phyloP scores from a whole-genome alignment of 768 basidiomycete genomes.

The Naganishia vishniacii region DNA sequence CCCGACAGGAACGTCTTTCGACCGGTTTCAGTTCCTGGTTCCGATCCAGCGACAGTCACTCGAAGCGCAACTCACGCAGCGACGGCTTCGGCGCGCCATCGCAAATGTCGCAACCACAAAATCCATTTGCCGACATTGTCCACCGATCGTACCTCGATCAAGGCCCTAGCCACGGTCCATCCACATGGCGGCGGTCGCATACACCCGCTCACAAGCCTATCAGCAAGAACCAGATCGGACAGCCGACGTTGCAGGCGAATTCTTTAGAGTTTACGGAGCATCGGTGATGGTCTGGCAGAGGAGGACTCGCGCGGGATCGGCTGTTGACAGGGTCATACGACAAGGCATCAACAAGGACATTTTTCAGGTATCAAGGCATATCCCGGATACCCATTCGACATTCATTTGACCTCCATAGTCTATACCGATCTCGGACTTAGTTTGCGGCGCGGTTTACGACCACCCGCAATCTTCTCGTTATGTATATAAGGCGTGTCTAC shows the following conservation, averaged over 20 bases:
- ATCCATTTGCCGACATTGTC: conserved; percentile 46
- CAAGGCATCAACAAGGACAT: conserved; percentile 11
- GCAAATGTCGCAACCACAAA: conserved; percentile 33
- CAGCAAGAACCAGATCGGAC: conserved; percentile 44
- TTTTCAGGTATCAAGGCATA: neutral
- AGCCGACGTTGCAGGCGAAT: conserved; percentile 43
- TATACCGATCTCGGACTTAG: neutral
- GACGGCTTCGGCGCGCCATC: conserved; percentile 34
- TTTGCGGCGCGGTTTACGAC: neutral
- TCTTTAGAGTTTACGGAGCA: conserved; percentile 46
- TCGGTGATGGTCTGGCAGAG: conserved; percentile 5
- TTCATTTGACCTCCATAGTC: neutral
- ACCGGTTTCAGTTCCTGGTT: conserved; percentile 30
- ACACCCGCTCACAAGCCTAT: conserved; percentile 26
- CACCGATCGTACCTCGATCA: conserved; percentile 39
- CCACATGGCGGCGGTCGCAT: conserved; percentile 12
- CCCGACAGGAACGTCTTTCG: neutral
- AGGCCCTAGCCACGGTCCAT: conserved; percentile 15
- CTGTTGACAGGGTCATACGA: neutral
- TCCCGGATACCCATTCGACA: neutral
- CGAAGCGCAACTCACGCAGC: conserved; percentile 23
- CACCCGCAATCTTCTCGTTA: neutral
- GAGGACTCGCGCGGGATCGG: too few species aligned
- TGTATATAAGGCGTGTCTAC: neutral
- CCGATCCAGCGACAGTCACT: conserved; percentile 33